phyloP scores from a whole-genome alignment of 768 basidiomycete species.

The Rhodocollybia butyracea region DNA sequence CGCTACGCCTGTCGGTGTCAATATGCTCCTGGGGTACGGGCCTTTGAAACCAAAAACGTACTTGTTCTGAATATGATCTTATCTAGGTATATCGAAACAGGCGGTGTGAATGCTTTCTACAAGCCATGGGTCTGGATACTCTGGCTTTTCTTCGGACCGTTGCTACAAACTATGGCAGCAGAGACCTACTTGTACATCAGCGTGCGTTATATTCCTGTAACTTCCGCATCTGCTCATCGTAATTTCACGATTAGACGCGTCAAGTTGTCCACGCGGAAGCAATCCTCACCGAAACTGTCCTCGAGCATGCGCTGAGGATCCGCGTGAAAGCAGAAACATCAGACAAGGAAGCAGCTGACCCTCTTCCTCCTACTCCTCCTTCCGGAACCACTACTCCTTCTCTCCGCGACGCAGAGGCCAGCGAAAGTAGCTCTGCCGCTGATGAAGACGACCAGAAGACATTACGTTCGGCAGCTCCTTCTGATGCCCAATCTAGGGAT shows the following conservation, averaged over 20 bases:
- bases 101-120: slow-evolving; percentile 42
- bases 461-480: neutral
- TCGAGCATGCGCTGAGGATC: slow-evolving; percentile 53
- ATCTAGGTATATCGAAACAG: slow-evolving; percentile 55
- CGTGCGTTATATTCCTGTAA: slow-evolving; percentile 36
- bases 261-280: slow-evolving; percentile 43
- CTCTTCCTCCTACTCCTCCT: too few species aligned
- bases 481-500: neutral
- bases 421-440: neutral
- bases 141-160: slow-evolving; percentile 46
- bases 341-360: neutral
- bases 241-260: too few species aligned
- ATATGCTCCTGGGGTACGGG: slow-evolving; percentile 36
- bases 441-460: neutral
- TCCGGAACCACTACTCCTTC: neutral
- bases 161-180: slow-evolving; percentile 36
- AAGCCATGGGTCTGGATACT: slow-evolving; percentile 71
- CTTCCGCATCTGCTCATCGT: too few species aligned
- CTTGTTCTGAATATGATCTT: too few species aligned
- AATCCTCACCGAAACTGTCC: slow-evolving; percentile 37
- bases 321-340: slow-evolving; percentile 48
- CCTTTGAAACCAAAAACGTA: too few species aligned
- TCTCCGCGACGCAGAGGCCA: slow-evolving; percentile 34
- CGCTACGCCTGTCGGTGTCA: slow-evolving; percentile 37
- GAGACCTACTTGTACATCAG: slow-evolving; percentile 53